Evolutionary conservation across 441 rosid species (phyloP), one percentile per base, ranked within the genome.

Genomic region (Erodium texanum): DNA sequence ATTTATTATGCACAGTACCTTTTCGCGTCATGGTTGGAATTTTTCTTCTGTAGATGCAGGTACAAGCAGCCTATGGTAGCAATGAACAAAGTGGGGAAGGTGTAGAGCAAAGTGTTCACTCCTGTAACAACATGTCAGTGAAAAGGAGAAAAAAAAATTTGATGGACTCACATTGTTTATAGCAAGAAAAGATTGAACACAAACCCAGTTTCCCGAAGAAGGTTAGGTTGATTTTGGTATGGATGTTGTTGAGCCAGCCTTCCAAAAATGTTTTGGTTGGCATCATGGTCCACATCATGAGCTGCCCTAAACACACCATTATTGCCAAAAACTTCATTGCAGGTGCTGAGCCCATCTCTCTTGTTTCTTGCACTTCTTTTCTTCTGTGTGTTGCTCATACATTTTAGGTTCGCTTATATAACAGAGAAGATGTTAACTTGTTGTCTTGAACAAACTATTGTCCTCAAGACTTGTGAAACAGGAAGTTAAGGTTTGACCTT

Each of bases 221-320:
- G 20, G 76, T 76, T 0, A 87, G 2, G 14, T 64, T 66, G 56
- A 71, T 18, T 64, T 74, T 79, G 38, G 67, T 19, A 43, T 74
- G 66, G 78, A 81, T 70, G 29, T 38, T 27, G 23, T 62, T 59
- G 29, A 43, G 62, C 87, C 84, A 83, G 16, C 8, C 12, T 1
- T 76, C 45, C 68, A 69, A 58, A 73, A 69, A 87, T 9, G 78
- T 78, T 14, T 45, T 74, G 63, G 88, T 87, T 62, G 93, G 87
- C 82, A 72, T 63, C 83, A 85, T 71, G 56, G 84, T 74, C 96
- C 90, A 89, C 65, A 87, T 11, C 77, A 86, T 65, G 18, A 82
- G 63, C 76, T 71, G 74, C 24, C 89, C 95, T 24, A 76, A 14
- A 70, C 74, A 73, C n/a, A 84, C 63, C 45, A 54, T 67, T 64